Evolutionary conservation across 2,329 filamentous ascomycete genomes (phyloP), one percentile per base, ranked within the genome.

Genomic region (Diplodia scrobiculata): DNA sequence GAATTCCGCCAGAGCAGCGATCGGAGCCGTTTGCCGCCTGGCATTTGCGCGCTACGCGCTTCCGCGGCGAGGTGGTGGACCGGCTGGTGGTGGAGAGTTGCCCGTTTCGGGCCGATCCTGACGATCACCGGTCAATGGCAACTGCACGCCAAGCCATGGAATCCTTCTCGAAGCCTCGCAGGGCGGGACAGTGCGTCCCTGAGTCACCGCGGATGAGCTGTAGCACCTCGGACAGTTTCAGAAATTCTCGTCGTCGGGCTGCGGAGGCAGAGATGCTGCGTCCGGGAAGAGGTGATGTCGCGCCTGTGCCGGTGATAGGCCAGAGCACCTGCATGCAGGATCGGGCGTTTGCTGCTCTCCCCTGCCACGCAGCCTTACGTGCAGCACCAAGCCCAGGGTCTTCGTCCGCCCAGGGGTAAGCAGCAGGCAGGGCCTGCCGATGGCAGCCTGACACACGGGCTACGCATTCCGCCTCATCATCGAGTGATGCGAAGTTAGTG

Each of bases 1-100:
- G 62, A 68, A 64, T 60, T 13, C 58, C 67, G 29, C 21, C 32
- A 38, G 59, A 55, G 21, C 51, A 63, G 55, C 52, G 64, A 64
- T 47, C 19, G 21, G 34, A 58, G 11, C 55, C 29, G 51, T 63
- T 67, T 67, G 38, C 41, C 58, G 38, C 41, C 27, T 21, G 29
- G 32, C 36, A 34, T 58, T 62, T 62, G 45, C 27, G 58, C 58
- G 58, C 58, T 62, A 29, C 27, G 58, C 58, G 58, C 58, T 50
- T 60, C 25, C 25, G 21, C 38, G 38, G 29, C 58, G 45, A 25
- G 27, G n/a, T 50, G 45, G 58, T 60, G 55, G 55, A 60, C 36
- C 41, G 38, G 55, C 48, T n/a, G 38, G 41, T 62, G 58, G 45
- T 62, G 58, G 58, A 62, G 58, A 62, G 41, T 50, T 62, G 17